These are phyloP conservation scores for Suillus discolor DNA, from an alignment of 768 basidiomycete species.

Conservation along the genomic window DNA sequence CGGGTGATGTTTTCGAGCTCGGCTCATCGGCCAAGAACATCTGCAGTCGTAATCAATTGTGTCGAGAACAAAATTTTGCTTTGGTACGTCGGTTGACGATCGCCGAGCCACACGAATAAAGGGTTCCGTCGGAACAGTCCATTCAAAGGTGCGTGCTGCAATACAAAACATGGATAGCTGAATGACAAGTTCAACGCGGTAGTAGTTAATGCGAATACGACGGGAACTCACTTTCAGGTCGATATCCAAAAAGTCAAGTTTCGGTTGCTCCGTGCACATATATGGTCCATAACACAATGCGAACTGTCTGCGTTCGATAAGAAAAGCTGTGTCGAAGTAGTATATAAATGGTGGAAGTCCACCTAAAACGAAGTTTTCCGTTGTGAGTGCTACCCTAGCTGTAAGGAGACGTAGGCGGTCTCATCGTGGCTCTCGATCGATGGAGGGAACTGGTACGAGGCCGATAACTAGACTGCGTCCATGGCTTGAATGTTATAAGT, in stretches of 20 bases:
- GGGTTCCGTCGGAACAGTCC: constrained; percentile 16
- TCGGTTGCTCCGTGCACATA: constrained; percentile 1
- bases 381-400: constrained; percentile 29
- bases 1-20: background rate
- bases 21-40: background rate
- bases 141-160: constrained; percentile 18
- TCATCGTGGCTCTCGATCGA: background rate
- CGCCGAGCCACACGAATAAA: constrained; percentile 14
- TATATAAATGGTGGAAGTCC: constrained; percentile 38
- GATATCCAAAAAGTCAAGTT: constrained; percentile 11
- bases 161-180: constrained; percentile 18
- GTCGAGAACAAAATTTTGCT: constrained; percentile 27
- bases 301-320: constrained; percentile 49
- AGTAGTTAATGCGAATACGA: no score
- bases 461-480: no score
- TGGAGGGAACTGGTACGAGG: no score
- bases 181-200: background rate
- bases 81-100: background rate
- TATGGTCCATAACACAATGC: constrained; percentile 48
- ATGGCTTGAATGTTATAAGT: no score
- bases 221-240: constrained; percentile 14
- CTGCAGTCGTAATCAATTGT: constrained; percentile 41
- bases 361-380: constrained; percentile 31
- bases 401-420: constrained; percentile 12
- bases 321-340: constrained; percentile 49